Evolutionary conservation across 225 moss, liverwort and hornwort species (phyloP).

Genomic region (Rhytidiadelphus loreus): DNA sequence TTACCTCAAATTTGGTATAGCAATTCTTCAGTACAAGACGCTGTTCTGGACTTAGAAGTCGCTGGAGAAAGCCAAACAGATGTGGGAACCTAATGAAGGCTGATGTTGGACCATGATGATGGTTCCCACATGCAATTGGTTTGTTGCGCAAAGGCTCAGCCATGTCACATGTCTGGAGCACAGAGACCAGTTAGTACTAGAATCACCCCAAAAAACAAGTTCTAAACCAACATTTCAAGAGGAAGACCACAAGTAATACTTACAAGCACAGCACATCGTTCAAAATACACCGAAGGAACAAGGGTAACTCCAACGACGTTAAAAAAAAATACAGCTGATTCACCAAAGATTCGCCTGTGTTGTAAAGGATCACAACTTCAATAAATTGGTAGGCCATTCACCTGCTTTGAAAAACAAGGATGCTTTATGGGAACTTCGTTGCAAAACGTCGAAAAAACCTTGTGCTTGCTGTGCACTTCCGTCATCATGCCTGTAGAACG

Average conservation of each 20-base stretch:
- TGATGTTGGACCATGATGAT: slow-evolving; percentile 28
- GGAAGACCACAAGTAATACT: background rate
- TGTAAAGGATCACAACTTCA: background rate
- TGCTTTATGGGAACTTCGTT: slow-evolving; percentile 2
- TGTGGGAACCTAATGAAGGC: slow-evolving; percentile 35
- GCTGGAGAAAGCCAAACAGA: slow-evolving; percentile 24
- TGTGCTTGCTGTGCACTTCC: slow-evolving; percentile 17
- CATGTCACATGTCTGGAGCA: slow-evolving; percentile 12
- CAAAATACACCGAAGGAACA: background rate
- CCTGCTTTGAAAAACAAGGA: slow-evolving; percentile 9
- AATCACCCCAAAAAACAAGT: background rate
- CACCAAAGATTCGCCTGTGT: background rate
- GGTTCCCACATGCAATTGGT: background rate
- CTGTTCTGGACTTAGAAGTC: slow-evolving; percentile 8
- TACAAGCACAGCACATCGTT: background rate
- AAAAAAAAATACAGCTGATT: background rate
- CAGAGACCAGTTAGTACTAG: background rate
- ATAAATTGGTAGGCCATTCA: background rate
- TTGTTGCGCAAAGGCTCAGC: slow-evolving; percentile 12
- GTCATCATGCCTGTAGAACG: slow-evolving; percentile 13
- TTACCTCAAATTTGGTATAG: slow-evolving; percentile 25
- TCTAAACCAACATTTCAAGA: background rate
- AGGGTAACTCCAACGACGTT: background rate
- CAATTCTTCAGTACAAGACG: slow-evolving; percentile 1
- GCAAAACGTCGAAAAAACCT: background rate